Evolutionary conservation across 1,284 basidiomycete species (phyloP).

Genomic region (Mycena citricolor): DNA sequence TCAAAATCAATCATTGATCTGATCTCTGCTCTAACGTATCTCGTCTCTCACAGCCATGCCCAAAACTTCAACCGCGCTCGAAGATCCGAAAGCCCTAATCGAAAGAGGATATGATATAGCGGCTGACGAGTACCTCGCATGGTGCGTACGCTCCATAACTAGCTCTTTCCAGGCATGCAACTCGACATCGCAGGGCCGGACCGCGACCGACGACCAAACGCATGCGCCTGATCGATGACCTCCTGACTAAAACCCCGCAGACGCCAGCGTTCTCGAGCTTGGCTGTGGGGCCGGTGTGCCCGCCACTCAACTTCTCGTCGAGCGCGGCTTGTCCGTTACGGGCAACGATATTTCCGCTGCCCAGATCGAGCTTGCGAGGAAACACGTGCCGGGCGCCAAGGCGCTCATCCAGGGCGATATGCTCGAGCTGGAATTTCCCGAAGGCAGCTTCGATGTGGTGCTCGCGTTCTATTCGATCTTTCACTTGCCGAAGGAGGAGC

Average conservation of each 20-base stretch:
- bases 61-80: too few relatives aligned
- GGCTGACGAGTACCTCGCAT: slow-evolving; percentile 17
- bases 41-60: too few relatives aligned
- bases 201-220: slow-evolving; percentile 24
- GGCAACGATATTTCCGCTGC: slow-evolving; percentile 29
- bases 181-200: slow-evolving; percentile 9
- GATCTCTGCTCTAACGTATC: too few relatives aligned
- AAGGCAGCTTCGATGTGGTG: slow-evolving; percentile 25
- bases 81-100: slow-evolving; percentile 11
- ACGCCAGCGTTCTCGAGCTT: slow-evolving; percentile 25
- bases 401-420: slow-evolving; percentile 29
- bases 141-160: slow-evolving; percentile 1
- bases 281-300: slow-evolving; percentile 30
- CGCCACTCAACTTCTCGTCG: slow-evolving; percentile 24
- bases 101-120: slow-evolving; percentile 19
- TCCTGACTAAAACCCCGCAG: slow-evolving; percentile 21
- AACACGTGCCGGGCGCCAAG: slow-evolving; percentile 24
- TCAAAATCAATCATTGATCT: too few relatives aligned
- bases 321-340: slow-evolving; percentile 23
- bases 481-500: slow-evolving; percentile 30
- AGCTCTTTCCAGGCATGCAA: background rate
- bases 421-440: slow-evolving; percentile 24
- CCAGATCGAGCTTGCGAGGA: slow-evolving; percentile 26
- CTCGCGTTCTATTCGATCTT: slow-evolving; percentile 30
- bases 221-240: slow-evolving; percentile 22